A percentile compares a stretch with the other conserved stretches of the same genome.
Conservation (phyloP, 1,284 basidiomycete genomes). For the Irpex sp. region DNA sequence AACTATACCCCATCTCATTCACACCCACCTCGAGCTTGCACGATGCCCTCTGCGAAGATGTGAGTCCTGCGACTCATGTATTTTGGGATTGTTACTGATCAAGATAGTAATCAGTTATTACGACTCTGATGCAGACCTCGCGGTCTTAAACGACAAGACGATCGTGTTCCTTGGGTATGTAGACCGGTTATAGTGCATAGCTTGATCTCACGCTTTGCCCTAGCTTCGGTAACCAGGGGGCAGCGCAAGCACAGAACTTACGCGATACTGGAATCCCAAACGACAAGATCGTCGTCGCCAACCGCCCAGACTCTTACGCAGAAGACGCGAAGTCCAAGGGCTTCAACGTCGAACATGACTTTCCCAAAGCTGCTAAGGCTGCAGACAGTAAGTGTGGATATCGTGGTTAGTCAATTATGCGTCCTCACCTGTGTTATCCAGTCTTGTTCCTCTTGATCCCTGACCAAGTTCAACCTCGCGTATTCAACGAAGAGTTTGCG, state of each 20-base stretch:
- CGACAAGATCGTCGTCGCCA: constrained; percentile 56
- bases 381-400: constrained; percentile 43
- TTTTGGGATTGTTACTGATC: constrained; percentile 4
- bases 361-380: constrained; percentile 48
- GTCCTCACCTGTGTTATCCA: background rate
- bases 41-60: constrained; percentile 45
- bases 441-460: constrained; percentile 56
- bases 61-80: constrained; percentile 20
- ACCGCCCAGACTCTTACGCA: constrained; percentile 55
- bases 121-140: constrained; percentile 55
- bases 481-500: constrained; percentile 54
- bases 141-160: constrained; percentile 43
- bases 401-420: background rate
- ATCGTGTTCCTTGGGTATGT: constrained; percentile 60
- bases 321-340: constrained; percentile 53
- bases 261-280: constrained; percentile 62
- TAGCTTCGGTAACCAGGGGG: constrained; percentile 66
- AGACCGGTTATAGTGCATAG: background rate
- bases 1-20: background rate
- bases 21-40: background rate
- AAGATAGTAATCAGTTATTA: constrained; percentile 42
- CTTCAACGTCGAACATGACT: constrained; percentile 56
- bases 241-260: constrained; percentile 64
- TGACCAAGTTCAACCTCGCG: constrained; percentile 58
- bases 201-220: background rate